Evolutionary conservation across 495 filamentous ascomycete species (phyloP), one percentile per base, ranked within the genome.

Genomic region (Podospora anserina): DNA sequence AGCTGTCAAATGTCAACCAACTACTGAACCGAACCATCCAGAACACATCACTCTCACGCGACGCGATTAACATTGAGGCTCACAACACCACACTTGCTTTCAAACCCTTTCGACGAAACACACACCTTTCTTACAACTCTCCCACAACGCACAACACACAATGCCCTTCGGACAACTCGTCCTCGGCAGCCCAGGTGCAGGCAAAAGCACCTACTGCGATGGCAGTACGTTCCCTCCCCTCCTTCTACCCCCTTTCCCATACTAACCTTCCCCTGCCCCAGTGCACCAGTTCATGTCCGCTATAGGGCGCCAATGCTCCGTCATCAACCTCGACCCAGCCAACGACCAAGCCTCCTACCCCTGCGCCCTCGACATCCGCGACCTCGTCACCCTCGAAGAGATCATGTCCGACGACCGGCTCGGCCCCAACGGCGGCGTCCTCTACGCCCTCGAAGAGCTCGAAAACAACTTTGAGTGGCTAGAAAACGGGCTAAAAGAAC

Each of bases 121-220:
- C 39, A 49, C 1, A 49, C 39, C 15, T 11, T 23, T 23, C 39
- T 9, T 6, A 49, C 39, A 49, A 49, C 39, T 3, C 39, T 49
- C 9, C 39, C 39, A 11, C 39, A 49, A 18, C 53, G 70, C 67
- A 55, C 55, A 28, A 26, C 15, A 32, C 54, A 71, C 65, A 3
- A 84, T 84, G 82, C 80, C 82, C 61, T 84, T 84, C 64, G 82
- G 86, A 61, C 90, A 95, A 80, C 87, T 99, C 27, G 89, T 97
- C 15, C 90, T 97, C 67, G 95, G 95, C 15, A 92, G 94, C 28
- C 94, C 95, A 7, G 95, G 95, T 69, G 87, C 94, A 27, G 95
- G 95, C 19, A 99, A 99, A 80, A 97, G 93, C 59, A 99, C 95
- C 5, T 97, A 96, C 78, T 97, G 93, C 84, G 91, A 97, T 87